Base-by-base conservation (phyloP, 352 stramenopile genomes). In the Pythium vanterpoolii region DNA sequence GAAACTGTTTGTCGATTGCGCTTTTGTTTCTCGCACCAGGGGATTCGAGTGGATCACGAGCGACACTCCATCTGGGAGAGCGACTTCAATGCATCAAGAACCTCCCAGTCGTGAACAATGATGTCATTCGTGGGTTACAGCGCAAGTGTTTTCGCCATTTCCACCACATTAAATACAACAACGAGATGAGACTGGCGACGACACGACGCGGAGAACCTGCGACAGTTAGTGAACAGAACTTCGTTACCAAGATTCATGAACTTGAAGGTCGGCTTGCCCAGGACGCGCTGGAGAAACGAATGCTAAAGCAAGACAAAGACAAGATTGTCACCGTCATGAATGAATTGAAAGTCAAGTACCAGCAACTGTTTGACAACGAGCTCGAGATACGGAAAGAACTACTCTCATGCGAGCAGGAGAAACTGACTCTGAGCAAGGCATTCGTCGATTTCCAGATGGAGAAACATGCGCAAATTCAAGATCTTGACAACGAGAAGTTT, bases 381-480 rank as follows among this genome's bases (percentile, higher is more conserved):
- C 64, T 88, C 6, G 68, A 72, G 7, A 68, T 87, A 30, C 75
- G 78, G 5, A 81, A 72, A 30, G 77, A 90, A 40, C 60, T 90
- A 33, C 62, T 90, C 3, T 48, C 67, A 2, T 83, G 73, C 45
- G 81, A 90, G 40, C 73, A 87, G 38, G 79, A 90, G 14, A 90
- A 90, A 38, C 60, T 90, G n/a, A 66, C 60, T 7, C 42, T 90
- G 6, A 85, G 77, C 40, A 84, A 87, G 43, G 78, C 79, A 4
- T 83, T 90, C 30, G 71, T 90, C 13, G 71, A 84, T 6, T 81
- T 89, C 46, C 78, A 89, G 38, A 64, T 84, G 19, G 75, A 89
- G 31, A 73, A 72, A 14, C 73, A 74, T 40, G 47, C 50, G 1
- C 59, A 74, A 13, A 18, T 72, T 5, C 73, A 87, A 61, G 66